Conservation (phyloP, 371 early-diverging fungal species). For the Mucor plumbeus region DNA sequence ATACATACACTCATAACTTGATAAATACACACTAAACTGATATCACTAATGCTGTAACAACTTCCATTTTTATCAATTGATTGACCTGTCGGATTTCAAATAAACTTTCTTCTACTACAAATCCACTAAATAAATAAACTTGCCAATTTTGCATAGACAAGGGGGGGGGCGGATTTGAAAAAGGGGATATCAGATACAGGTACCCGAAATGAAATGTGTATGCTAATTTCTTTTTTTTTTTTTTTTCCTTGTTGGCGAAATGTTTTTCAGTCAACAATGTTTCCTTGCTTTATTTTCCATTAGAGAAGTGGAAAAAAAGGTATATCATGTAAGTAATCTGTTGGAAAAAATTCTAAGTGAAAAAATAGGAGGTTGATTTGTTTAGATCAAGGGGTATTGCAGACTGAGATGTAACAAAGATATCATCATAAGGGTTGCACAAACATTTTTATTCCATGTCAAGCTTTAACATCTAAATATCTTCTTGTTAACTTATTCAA, state of each 20-base stretch:
- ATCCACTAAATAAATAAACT: slow-evolving; percentile 2
- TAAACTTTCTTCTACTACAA: background rate
- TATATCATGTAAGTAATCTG: background rate
- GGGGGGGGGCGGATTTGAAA: background rate
- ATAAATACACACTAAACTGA: slow-evolving; percentile 3
- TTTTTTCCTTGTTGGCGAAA: background rate
- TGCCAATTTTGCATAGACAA: slow-evolving; percentile 3
- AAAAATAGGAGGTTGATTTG: background rate
- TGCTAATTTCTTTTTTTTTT: too few species aligned
- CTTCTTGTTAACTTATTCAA: background rate
- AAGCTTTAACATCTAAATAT: background rate
- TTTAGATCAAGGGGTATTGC: background rate
- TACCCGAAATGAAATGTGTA: too few species aligned
- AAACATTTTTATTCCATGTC: background rate
- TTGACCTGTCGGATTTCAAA: slow-evolving; percentile 4
- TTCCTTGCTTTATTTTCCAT: background rate
- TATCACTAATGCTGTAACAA: slow-evolving; percentile 3
- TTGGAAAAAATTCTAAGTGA: background rate
- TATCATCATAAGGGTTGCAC: background rate
- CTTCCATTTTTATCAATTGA: background rate
- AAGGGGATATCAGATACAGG: background rate
- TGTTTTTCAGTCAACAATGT: background rate
- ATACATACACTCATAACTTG: background rate
- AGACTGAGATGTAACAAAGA: background rate
- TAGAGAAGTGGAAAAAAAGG: background rate